These are phyloP conservation scores for Phaeosphaeria sp. DNA, from an alignment of 2,329 filamentous ascomycete species.

Conservation along the genomic window DNA sequence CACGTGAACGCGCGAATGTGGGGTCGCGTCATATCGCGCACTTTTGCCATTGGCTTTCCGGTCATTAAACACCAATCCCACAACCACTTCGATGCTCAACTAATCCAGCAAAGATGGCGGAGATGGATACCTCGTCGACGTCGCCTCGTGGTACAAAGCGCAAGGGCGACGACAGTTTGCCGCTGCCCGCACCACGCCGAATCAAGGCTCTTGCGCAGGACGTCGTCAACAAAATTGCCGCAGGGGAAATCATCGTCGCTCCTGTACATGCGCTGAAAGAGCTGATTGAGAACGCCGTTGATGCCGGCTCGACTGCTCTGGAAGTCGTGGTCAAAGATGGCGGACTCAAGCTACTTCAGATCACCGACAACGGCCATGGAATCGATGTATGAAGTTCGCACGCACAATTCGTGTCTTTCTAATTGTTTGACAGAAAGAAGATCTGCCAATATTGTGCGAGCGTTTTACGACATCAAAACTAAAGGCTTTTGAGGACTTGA, in stretches of 20 bases:
- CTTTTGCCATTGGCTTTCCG: slow-evolving; percentile 1
- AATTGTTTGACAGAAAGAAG: slow-evolving; percentile 71
- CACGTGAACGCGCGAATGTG: slow-evolving; percentile 28
- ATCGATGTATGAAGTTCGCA: slow-evolving; percentile 74
- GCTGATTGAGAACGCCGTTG: slow-evolving; percentile 94
- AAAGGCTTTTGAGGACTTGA: slow-evolving; percentile 89
- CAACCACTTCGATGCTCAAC: slow-evolving; percentile 4
- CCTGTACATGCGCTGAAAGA: slow-evolving; percentile 97
- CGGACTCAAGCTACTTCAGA: slow-evolving; percentile 91
- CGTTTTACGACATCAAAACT: slow-evolving; percentile 97
- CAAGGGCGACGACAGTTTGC: slow-evolving; percentile 42
- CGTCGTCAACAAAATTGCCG: slow-evolving; percentile 98
- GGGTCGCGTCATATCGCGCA: slow-evolving; percentile 25
- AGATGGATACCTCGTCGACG: slow-evolving; percentile 36
- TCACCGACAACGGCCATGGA: slow-evolving; percentile 95
- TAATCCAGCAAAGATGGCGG: slow-evolving; percentile 26
- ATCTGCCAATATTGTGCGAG: slow-evolving; percentile 90
- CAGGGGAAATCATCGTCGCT: slow-evolving; percentile 96
- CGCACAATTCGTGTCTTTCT: slow-evolving; percentile 12
- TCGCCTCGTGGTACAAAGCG: slow-evolving; percentile 47
- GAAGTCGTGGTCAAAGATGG: slow-evolving; percentile 95
- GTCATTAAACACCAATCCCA: slow-evolving; percentile 10
- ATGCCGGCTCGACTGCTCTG: slow-evolving; percentile 90
- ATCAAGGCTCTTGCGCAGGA: slow-evolving; percentile 84
- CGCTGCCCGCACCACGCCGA: slow-evolving; percentile 49